Base-by-base conservation (phyloP, 1,139 yeast genomes). In the Arxiozyma bovina region DNA sequence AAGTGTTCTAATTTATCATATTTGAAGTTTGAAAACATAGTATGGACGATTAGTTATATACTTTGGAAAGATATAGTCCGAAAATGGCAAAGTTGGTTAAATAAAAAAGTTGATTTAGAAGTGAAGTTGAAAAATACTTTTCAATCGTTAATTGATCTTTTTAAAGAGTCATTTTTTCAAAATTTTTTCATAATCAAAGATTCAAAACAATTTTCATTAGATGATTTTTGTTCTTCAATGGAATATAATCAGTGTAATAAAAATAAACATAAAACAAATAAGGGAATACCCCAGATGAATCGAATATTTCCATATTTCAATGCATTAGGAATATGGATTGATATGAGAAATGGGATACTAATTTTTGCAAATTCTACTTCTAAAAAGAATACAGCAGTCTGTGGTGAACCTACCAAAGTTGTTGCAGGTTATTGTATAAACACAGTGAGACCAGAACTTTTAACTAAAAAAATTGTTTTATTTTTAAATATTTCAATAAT, bases 401-500 rank as follows among this genome's bases (percentile, higher is more conserved):
- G 42, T 23, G n/a, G 40, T 15, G 23, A 42, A 11, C 22, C 40
- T 12, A 25, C 47, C 23, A 40, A n/a, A 21, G 15, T 25, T 1
- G 23, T 48, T 4, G 50, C 45, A 34, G 54, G 52, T 9, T 43
- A 34, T 38, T 50, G 52, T 34, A 5, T 50, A 22, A 8, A n/a
- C 8, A 45, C 30, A 6, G 18, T 34, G 2, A 21, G 20, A 18
- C 52, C 52, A 11, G 23, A 44, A 23, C 40, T 48, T 9, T 54
- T 55, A 38, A 60, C 58, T 17, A 56, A 54, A 42, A 63, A 59
- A 53, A 48, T 63, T 43, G 30, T 64, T 52, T 53, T 63, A 22
- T 63, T 63, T 50, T 48, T 62, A 20, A 63, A 63, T 43, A 46
- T 61, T 25, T 59, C 64, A 30, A 52, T 61, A 30, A 18, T 63